A percentile compares a stretch with the other conserved stretches of the same genome.
Conservation (phyloP, 805 yeast species). For the Saccharomycopsis oosterbeekiorum region DNA sequence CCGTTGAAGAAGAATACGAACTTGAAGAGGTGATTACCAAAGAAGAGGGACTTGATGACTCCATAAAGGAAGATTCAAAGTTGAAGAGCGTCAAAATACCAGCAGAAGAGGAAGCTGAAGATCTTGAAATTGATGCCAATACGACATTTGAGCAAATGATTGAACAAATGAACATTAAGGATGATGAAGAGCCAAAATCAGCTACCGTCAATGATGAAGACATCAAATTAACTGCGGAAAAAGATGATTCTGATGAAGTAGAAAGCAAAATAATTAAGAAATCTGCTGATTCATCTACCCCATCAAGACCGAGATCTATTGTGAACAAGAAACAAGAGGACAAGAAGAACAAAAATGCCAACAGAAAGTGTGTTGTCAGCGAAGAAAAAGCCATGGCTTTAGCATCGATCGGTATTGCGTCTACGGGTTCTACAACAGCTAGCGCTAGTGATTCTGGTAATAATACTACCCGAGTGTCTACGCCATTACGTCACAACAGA, state of each 20-base stretch:
- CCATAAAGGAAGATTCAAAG: neutral
- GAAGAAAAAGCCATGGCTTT: constrained; percentile 17
- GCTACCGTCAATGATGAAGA: neutral
- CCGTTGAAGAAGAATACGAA: neutral
- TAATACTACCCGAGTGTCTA: neutral
- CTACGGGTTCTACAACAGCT: neutral
- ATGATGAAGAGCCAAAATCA: neutral
- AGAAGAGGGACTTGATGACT: neutral
- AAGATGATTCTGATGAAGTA: neutral
- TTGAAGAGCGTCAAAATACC: neutral
- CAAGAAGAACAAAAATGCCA: constrained; percentile 7
- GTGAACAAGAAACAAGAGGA: constrained; percentile 22
- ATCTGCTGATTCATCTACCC: neutral
- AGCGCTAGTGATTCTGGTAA: neutral
- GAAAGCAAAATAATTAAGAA: neutral
- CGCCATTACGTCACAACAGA: neutral
- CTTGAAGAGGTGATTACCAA: neutral
- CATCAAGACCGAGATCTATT: neutral
- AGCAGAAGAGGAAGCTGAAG: neutral
- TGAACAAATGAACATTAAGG: neutral
- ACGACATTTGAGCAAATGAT: neutral
- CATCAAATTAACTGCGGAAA: neutral
- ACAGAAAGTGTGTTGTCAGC: constrained; percentile 2
- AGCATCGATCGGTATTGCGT: constrained; percentile 16
- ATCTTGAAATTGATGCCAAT: neutral